phyloP scores from a whole-genome alignment of 148 eudicot species.

The Mesembryanthemum crystallinum region DNA sequence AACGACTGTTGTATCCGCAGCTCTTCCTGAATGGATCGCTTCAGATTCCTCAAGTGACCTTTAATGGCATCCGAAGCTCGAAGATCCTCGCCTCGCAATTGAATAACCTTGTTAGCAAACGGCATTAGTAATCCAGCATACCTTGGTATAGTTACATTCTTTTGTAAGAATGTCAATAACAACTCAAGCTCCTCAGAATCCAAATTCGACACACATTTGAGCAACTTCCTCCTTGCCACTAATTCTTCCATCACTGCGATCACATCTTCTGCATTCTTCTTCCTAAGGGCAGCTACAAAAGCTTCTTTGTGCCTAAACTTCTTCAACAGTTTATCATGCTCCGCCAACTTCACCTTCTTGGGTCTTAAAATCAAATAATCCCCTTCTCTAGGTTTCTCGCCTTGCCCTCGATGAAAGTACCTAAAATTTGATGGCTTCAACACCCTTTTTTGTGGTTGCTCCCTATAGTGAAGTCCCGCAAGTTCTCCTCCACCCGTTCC shows the following conservation, averaged over 20 bases:
- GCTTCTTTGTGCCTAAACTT: slow-evolving; percentile 96
- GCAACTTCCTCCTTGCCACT: slow-evolving; percentile 72
- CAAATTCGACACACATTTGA: slow-evolving; percentile 63
- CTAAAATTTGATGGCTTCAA: slow-evolving; percentile 68
- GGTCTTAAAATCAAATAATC: slow-evolving; percentile 62
- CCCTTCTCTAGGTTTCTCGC: slow-evolving; percentile 70
- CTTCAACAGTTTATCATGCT: slow-evolving; percentile 77
- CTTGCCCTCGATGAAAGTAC: slow-evolving; percentile 87
- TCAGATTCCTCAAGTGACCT: slow-evolving; percentile 59
- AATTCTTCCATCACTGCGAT: slow-evolving; percentile 93
- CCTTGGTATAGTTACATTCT: slow-evolving; percentile 64
- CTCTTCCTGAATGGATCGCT: slow-evolving; percentile 75
- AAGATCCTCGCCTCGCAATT: slow-evolving; percentile 70
- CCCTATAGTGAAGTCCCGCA: slow-evolving; percentile 36
- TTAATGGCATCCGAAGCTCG: slow-evolving; percentile 42
- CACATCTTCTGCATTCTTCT: slow-evolving; percentile 62
- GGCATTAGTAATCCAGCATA: slow-evolving; percentile 62
- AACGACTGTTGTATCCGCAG: slow-evolving; percentile 67
- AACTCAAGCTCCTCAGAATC: slow-evolving; percentile 66
- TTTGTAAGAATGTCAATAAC: slow-evolving; percentile 64
- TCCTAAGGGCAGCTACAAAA: slow-evolving; percentile 60
- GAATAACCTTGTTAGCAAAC: slow-evolving; percentile 72
- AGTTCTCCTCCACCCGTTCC: slow-evolving; percentile 24
- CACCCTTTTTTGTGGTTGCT: slow-evolving; percentile 44
- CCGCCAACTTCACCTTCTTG: slow-evolving; percentile 68